Base-by-base conservation (phyloP, 1,139 yeast species). In the Pneumocystis canis region DNA sequence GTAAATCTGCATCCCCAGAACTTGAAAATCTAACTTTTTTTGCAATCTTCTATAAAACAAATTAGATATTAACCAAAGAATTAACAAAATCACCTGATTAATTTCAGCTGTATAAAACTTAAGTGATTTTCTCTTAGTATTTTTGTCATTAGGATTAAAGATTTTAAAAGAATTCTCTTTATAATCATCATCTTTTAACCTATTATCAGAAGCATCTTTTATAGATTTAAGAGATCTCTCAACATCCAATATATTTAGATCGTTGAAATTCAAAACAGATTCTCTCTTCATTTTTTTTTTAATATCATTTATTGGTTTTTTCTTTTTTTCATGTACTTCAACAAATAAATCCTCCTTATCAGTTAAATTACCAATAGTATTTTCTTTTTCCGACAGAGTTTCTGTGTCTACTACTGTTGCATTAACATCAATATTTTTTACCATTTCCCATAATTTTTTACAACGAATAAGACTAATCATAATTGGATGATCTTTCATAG, bases 61-160 rank as follows among this genome's bases (percentile, higher is more conserved):
- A 47, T 25, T 20, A 18, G 20, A 20, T 16, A 14, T 11, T 25
- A 25, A 47, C 14, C 31, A 47, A 18, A 47, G n/a, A 40, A 20
- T 7, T 3, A 18, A 40, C 25, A 6, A 47, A 47, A 47, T 47
- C 11, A 47, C 54, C 74, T 87, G 90, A 73, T 89, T 97, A 74
- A 92, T 90, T 76, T 90, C 92, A 66, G 97, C 87, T 1, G 98
- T 92, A 79, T 92, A 92, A 83, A 92, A 94, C 69, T 97, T 84
- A 70, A 92, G 82, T 0, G 95, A 82, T 73, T 83, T 84, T 77
- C 87, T 88, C 71, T 95, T 84, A 58, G 84, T 82, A 64, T 80
- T 81, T 73, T 92, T 89, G 63, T 90, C 98, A 72, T 89, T 95
- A 66, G 82, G 80, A 73, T 92, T 97, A 61, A 89, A 84, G 40